These are phyloP conservation scores for Acarospora socialis DNA, from an alignment of 2,329 filamentous ascomycete species.

Conservation along the genomic window DNA sequence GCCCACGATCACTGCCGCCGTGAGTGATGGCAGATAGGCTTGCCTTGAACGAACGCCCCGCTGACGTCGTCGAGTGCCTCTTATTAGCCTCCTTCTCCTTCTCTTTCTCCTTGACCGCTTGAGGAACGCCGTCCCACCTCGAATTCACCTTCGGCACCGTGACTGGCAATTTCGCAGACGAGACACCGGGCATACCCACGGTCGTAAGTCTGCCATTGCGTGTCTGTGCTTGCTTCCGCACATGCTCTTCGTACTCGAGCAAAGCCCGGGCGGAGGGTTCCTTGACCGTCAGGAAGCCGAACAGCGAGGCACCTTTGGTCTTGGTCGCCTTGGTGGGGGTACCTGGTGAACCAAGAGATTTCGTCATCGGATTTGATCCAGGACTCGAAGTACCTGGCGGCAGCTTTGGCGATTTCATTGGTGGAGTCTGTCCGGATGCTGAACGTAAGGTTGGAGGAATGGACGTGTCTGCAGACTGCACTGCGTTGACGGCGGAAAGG, in stretches of 20 bases:
- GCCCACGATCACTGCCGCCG: too few species aligned
- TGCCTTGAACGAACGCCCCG: neutral
- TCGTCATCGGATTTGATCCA: neutral
- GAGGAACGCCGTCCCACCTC: constrained; percentile 39
- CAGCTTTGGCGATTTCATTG: neutral
- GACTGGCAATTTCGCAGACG: constrained; percentile 32
- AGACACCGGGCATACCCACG: constrained; percentile 24
- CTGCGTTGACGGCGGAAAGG: neutral
- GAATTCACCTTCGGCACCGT: constrained; percentile 39
- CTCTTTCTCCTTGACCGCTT: constrained; percentile 23
- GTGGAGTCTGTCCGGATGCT: neutral
- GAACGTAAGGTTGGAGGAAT: neutral
- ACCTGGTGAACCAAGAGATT: neutral
- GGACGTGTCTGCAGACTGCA: neutral
- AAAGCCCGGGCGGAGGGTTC: constrained; percentile 13
- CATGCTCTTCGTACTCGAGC: constrained; percentile 9
- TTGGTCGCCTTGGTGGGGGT: constrained; percentile 2
- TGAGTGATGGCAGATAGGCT: too few species aligned
- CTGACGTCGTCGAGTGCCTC: neutral
- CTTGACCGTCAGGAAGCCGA: constrained; percentile 10
- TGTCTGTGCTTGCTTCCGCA: constrained; percentile 25
- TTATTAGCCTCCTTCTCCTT: constrained; percentile 12
- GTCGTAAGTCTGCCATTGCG: constrained; percentile 16
- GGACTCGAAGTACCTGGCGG: neutral
- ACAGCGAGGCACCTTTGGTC: constrained; percentile 8